phyloP scores from a whole-genome alignment of 805 yeast species.

The Metschnikowia orientalis region DNA sequence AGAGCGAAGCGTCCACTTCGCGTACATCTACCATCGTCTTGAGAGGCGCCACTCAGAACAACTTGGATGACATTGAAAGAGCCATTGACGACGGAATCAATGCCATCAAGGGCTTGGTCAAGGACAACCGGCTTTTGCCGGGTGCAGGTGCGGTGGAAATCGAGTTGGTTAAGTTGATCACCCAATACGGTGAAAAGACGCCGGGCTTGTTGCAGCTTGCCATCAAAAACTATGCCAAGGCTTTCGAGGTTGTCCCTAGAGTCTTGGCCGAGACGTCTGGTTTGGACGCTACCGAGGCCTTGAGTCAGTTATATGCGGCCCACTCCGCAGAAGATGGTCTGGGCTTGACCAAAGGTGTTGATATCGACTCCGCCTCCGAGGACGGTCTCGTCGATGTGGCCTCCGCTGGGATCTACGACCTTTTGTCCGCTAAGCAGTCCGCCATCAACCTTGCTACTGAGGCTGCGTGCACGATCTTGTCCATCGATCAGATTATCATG shows the following conservation, averaged over 20 bases:
- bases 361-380: constrained; percentile 55
- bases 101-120: constrained; percentile 82
- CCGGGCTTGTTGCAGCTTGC: constrained; percentile 92
- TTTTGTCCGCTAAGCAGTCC: constrained; percentile 72
- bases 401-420: constrained; percentile 69
- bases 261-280: constrained; percentile 94
- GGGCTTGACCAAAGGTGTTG: constrained; percentile 70
- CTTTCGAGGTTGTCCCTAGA: constrained; percentile 92
- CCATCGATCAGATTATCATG: constrained; percentile 96
- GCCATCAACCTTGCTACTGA: constrained; percentile 94
- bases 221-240: constrained; percentile 87
- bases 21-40: constrained; percentile 86
- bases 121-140: constrained; percentile 73
- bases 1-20: constrained; percentile 56
- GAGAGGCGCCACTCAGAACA: constrained; percentile 95
- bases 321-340: constrained; percentile 50
- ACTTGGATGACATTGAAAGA: constrained; percentile 90
- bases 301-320: constrained; percentile 84
- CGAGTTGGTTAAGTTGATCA: constrained; percentile 74
- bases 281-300: constrained; percentile 80
- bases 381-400: constrained; percentile 69
- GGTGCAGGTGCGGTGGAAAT: constrained; percentile 97
- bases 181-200: constrained; percentile 85
- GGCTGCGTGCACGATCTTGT: constrained; percentile 83
- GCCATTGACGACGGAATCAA: constrained; percentile 97